Percentiles rank a stretch among this genome's conserved stretches.
phyloP scores from a whole-genome alignment of 108 stramenopile genomes.

The Hondaea fermentalgiana region DNA sequence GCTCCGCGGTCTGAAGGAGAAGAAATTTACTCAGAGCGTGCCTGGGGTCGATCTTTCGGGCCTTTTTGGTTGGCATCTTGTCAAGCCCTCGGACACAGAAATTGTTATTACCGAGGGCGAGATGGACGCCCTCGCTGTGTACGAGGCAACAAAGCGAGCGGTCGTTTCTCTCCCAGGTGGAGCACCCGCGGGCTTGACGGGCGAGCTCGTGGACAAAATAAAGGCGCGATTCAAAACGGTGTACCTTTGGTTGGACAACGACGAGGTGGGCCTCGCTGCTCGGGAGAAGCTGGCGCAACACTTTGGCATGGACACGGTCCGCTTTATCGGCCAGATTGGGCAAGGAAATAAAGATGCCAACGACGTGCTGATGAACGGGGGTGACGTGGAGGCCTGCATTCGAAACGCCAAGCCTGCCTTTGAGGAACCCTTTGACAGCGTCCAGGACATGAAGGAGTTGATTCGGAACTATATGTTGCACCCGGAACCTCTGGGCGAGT shows the following conservation, averaged over 20 bases:
- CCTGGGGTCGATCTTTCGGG: conserved; percentile 32
- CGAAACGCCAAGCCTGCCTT: conserved; percentile 49
- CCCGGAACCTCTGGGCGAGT: conserved; percentile 59
- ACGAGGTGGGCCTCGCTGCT: conserved; percentile 72
- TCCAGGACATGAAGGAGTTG: conserved; percentile 59
- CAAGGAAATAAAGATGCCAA: conserved; percentile 84
- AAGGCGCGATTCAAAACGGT: conserved; percentile 81
- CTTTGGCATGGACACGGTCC: conserved; percentile 66
- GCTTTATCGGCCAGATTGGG: conserved; percentile 41
- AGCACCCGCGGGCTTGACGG: conserved; percentile 65
- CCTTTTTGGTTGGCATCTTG: conserved; percentile 86
- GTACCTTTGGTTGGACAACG: conserved; percentile 92
- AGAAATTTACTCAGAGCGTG: too few relatives aligned
- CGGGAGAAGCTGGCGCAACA: conserved; percentile 78
- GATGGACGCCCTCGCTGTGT: conserved; percentile 95
- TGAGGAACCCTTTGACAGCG: conserved; percentile 67
- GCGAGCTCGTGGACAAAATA: conserved; percentile 66
- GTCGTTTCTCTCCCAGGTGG: conserved; percentile 78
- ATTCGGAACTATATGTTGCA: conserved; percentile 63
- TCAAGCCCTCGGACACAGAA: conserved; percentile 57
- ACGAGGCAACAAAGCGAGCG: conserved; percentile 71
- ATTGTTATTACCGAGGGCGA: conserved; percentile 93
- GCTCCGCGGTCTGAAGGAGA: too few relatives aligned
- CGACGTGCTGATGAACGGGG: conserved; percentile 71
- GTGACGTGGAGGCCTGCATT: conserved; percentile 57